Conservation (phyloP, 1,284 basidiomycete genomes). For the Meira miltonrushii region DNA sequence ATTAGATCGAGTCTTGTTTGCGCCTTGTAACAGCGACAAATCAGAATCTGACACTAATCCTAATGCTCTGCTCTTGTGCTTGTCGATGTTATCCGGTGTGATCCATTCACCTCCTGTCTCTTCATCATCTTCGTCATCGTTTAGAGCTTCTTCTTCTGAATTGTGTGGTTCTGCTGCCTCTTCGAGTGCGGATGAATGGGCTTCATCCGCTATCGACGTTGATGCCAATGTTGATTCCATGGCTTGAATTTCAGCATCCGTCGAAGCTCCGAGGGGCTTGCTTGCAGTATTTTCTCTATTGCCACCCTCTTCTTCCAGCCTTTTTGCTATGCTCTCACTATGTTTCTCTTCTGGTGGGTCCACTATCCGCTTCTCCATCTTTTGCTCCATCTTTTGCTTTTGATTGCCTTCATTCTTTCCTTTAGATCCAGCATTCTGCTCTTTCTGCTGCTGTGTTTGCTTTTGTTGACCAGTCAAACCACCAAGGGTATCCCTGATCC, state of each 20-base stretch:
- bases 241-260: constrained; percentile 2
- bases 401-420: not conserved
- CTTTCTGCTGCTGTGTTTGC: constrained; percentile 17
- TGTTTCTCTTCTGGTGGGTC: not conserved
- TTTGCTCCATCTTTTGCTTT: constrained; percentile 27
- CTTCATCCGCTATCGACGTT: not conserved
- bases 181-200: not conserved
- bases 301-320: not conserved
- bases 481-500: constrained; percentile 57
- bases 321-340: not conserved
- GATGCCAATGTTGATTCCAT: not conserved
- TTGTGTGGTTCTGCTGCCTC: constrained; percentile 55
- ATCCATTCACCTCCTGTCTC: constrained; percentile 71
- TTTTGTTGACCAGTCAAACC: constrained; percentile 42
- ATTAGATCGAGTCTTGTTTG: constrained; percentile 9
- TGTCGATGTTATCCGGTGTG: constrained; percentile 77
- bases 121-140: constrained; percentile 66
- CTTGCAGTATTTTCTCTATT: not conserved
- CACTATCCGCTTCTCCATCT: constrained; percentile 22
- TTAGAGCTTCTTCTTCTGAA: constrained; percentile 17
- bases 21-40: not conserved
- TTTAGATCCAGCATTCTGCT: not conserved
- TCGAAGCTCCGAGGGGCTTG: not conserved
- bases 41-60: constrained; percentile 56
- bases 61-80: constrained; percentile 83